Evolutionary conservation across 768 basidiomycete genomes (phyloP).

Genomic region (Mycena olivaceomarginata): DNA sequence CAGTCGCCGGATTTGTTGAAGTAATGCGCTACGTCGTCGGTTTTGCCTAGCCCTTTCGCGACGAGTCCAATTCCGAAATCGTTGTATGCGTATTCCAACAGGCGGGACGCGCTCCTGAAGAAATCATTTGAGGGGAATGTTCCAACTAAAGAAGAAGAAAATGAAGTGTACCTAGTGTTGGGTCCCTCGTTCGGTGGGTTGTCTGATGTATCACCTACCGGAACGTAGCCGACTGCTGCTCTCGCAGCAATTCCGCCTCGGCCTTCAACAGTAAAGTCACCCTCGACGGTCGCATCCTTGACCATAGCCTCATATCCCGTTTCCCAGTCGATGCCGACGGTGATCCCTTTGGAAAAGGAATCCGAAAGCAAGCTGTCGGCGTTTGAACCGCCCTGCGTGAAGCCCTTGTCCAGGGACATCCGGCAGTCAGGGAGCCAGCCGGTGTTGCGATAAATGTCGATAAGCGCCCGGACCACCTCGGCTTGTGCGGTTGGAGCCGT

Average conservation of each 20-base stretch:
- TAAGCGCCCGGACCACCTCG: slow-evolving; percentile 49
- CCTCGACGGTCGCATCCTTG: slow-evolving; percentile 42
- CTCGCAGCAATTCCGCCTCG: slow-evolving; percentile 37
- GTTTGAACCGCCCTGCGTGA: slow-evolving; percentile 53
- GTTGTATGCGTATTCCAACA: slow-evolving; percentile 43
- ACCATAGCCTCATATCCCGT: slow-evolving; percentile 49
- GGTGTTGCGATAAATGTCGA: slow-evolving; percentile 50
- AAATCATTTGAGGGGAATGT: not conserved
- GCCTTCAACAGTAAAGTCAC: slow-evolving; percentile 40
- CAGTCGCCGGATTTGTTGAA: slow-evolving; percentile 42
- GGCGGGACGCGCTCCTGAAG: slow-evolving; percentile 41
- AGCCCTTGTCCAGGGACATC: slow-evolving; percentile 51
- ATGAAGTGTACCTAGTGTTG: slow-evolving; percentile 13
- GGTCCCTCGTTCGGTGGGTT: slow-evolving; percentile 42
- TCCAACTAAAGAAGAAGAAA: not conserved
- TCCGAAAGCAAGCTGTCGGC: slow-evolving; percentile 51
- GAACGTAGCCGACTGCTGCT: slow-evolving; percentile 26
- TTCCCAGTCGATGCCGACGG: slow-evolving; percentile 49
- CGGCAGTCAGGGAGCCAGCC: slow-evolving; percentile 53
- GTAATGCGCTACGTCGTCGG: slow-evolving; percentile 28
- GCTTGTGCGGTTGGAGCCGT: slow-evolving; percentile 44
- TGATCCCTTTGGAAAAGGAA: slow-evolving; percentile 50
- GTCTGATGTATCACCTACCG: slow-evolving; percentile 33
- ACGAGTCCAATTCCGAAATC: slow-evolving; percentile 44
- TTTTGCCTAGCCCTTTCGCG: slow-evolving; percentile 38